Evolutionary conservation across 306 rosid genomes (phyloP), one percentile per base, ranked within the genome.

Genomic region (Macrotyloma uniflorum): DNA sequence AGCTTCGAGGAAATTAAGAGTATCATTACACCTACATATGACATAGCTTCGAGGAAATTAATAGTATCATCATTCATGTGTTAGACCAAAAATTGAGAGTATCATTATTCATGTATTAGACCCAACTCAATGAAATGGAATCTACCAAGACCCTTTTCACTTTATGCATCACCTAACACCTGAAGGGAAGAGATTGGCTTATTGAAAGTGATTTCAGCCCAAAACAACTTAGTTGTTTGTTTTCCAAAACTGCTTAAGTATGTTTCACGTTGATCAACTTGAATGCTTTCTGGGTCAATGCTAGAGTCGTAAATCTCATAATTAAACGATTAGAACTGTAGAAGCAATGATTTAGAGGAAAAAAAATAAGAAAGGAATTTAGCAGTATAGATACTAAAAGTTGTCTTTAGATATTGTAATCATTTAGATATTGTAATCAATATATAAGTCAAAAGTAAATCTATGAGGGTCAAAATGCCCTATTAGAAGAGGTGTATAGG

Each of bases 371-470:
- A 4, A 10, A n/a, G 58, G 35, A 50, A 33, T 59, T 26, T 78
- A 75, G 43, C 53, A 67, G 38, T 76, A 58, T 18, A 67, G 55
- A 61, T 47, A 63, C 40, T 70, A 79, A 62, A 54, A 70, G 83
- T 76, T 80, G 68, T 23, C 57, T 73, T 69, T 63, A 66, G 75
- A 61, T 58, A 65, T 19, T 53, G 79, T 51, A 75, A 69, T 67
- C 77, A 63, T n/a, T n/a, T 63, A 66, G 75, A 61, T 58, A 65
- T 19, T 53, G 79, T 51, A 75, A 69, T 67, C 77, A 63, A 58
- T 28, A 49, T 75, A 15, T 49, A 70, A 19, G 70, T 71, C 61
- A 70, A 53, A 30, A 65, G 49, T 65, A 55, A 38, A 57, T 4
- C 36, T 20, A 11, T 18, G 66, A 42, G 74, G 75, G 69, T 19